Percentiles rank a stretch among this genome's conserved stretches.
These are phyloP conservation scores for Aspergillus sparsus DNA, from an alignment of 495 filamentous ascomycete species.

Conservation along the genomic window DNA sequence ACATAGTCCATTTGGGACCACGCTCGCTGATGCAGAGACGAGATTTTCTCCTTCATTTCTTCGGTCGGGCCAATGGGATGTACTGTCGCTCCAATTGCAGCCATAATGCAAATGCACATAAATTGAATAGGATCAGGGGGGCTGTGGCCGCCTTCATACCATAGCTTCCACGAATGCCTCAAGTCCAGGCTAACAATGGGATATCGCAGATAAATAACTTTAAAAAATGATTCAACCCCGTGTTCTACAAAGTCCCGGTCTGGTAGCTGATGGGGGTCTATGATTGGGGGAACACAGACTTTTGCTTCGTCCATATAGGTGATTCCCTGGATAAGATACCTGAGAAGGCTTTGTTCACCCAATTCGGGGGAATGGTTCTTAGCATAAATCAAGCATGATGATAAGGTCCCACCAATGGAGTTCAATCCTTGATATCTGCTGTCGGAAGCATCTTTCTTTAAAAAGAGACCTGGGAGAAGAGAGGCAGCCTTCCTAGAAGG, in stretches of 20 bases:
- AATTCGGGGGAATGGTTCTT: not conserved
- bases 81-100: not conserved
- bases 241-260: not conserved
- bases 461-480: not conserved
- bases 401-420: not conserved
- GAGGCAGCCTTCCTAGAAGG: not conserved
- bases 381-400: not conserved
- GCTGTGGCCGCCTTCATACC: not conserved
- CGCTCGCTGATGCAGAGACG: not conserved
- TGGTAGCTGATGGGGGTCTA: not conserved
- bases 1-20: not conserved
- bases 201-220: not conserved
- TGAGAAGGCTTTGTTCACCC: not conserved
- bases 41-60: not conserved
- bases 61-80: not conserved
- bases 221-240: not conserved
- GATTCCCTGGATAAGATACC: not conserved
- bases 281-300: not conserved
- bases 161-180: not conserved
- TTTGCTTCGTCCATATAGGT: not conserved
- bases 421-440: not conserved
- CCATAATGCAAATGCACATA: not conserved
- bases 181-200: not conserved
- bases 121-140: not conserved
- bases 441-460: not conserved